These are phyloP conservation scores for Fremontodendron californicum DNA, from an alignment of 345 rosid species.

Conservation along the genomic window DNA sequence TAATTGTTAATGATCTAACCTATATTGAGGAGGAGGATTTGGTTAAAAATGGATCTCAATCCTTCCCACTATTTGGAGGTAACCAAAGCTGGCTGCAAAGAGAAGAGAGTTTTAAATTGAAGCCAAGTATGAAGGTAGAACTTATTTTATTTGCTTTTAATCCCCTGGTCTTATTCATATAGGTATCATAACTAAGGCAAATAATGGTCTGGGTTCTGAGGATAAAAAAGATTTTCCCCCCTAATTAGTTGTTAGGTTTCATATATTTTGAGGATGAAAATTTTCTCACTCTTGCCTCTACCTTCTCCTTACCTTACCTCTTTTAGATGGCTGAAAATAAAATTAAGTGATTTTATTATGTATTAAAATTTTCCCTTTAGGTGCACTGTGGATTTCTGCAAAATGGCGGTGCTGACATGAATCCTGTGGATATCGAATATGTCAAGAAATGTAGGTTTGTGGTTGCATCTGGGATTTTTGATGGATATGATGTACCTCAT, in stretches of 20 bases:
- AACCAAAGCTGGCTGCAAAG: slow-evolving; percentile 78
- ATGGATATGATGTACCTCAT: slow-evolving; percentile 86
- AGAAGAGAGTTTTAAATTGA: slow-evolving; percentile 70
- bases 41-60: slow-evolving; percentile 35
- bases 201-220: neutral
- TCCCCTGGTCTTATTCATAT: neutral
- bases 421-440: slow-evolving; percentile 51
- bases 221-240: neutral
- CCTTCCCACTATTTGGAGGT: slow-evolving; percentile 80
- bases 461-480: slow-evolving; percentile 93
- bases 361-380: slow-evolving; percentile 34
- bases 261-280: neutral
- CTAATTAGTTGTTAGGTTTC: neutral
- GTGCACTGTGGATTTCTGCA: slow-evolving; percentile 87
- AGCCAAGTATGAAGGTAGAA: slow-evolving; percentile 72
- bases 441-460: slow-evolving; percentile 80
- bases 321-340: slow-evolving; percentile 37
- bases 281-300: neutral
- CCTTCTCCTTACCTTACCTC: neutral
- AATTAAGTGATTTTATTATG: slow-evolving; percentile 1
- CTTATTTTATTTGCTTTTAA: neutral
- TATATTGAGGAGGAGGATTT: slow-evolving; percentile 60
- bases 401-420: slow-evolving; percentile 86
- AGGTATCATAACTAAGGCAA: neutral
- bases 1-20: slow-evolving; percentile 48